These are phyloP conservation scores for Daldinia vernicosa DNA, from an alignment of 495 filamentous ascomycete species.

Conservation along the genomic window DNA sequence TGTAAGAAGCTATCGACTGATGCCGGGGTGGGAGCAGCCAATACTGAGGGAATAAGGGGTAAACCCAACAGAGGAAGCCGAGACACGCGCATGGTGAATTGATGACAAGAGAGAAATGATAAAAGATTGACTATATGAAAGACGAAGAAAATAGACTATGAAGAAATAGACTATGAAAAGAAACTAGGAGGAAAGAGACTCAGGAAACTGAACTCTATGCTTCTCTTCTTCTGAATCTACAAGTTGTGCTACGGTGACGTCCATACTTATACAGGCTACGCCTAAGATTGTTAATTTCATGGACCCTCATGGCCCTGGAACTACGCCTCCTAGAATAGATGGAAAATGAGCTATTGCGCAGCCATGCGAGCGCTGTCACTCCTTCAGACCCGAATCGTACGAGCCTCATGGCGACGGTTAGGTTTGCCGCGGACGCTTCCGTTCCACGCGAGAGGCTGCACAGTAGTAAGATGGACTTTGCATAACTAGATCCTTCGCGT, in stretches of 20 bases:
- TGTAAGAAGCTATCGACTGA: background rate
- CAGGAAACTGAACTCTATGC: background rate
- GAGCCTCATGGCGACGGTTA: background rate
- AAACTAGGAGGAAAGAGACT: slow-evolving; percentile 1
- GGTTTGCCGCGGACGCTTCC: background rate
- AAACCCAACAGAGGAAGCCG: background rate
- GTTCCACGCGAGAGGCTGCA: background rate
- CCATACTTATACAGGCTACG: background rate
- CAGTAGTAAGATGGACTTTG: background rate
- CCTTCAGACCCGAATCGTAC: background rate
- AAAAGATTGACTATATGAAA: slow-evolving; percentile 2
- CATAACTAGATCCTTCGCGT: slow-evolving; percentile 1
- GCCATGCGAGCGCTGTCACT: background rate
- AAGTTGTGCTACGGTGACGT: background rate
- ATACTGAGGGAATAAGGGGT: slow-evolving; percentile 1
- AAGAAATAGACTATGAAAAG: background rate
- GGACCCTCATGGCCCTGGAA: background rate
- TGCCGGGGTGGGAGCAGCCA: background rate
- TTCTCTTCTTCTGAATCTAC: background rate
- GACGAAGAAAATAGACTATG: background rate
- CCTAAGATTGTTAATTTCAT: background rate
- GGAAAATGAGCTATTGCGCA: background rate
- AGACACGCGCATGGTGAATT: slow-evolving; percentile 1
- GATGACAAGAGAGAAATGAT: background rate
- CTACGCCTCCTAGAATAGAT: background rate